Base-by-base conservation (phyloP, 352 stramenopile genomes). In the Globisporangium perplexum region DNA sequence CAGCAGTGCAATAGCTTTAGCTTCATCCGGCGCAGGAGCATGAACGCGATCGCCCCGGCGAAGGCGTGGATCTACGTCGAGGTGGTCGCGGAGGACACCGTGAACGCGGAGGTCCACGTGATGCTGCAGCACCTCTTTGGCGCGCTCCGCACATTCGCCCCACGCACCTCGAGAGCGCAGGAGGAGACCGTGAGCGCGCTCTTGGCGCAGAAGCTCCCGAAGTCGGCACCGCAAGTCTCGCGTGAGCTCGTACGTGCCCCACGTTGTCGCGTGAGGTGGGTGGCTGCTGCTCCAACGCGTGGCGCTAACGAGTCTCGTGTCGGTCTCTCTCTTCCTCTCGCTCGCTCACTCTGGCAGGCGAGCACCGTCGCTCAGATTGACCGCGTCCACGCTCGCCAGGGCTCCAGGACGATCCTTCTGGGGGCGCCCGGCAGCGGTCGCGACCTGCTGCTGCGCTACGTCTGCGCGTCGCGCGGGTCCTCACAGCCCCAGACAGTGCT, bases 1-100 rank as follows among this genome's bases (percentile, higher is more conserved):
- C 45, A 41, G 20, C 44, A 59, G 6, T 51, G 54, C 49, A 55
- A 30, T 15, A 69, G 64, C 26, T 57, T 63, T 52, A 51, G 53
- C 23, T 53, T 63, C 39, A 31, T 66, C 22, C 59, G 53, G n/a
- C 47, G 62, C n/a, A 63, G 56, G 50, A 59, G 55, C 24, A 4
- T 50, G 28, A 12, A 23, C 4, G 36, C 24, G n/a, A 36, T 30
- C 31, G 11, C 44, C 4, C 30, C 36, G 14, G 3, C 22, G 18
- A 61, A 24, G 8, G 47, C 44, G 4, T 84, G 77, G 77, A 64
- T 88, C 7, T 88, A 88, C 51, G 68, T 50, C 2, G 72, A 88
- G 47, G 31, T 88, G 20, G 59, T 74, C 23, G 57, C 63, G 28
- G 65, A 76, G 17, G 57, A 73, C 26, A 44, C 63, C 15, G 18